Evolutionary conservation across 305 asterid genomes (phyloP).

Genomic region (Ruellia speciosa): DNA sequence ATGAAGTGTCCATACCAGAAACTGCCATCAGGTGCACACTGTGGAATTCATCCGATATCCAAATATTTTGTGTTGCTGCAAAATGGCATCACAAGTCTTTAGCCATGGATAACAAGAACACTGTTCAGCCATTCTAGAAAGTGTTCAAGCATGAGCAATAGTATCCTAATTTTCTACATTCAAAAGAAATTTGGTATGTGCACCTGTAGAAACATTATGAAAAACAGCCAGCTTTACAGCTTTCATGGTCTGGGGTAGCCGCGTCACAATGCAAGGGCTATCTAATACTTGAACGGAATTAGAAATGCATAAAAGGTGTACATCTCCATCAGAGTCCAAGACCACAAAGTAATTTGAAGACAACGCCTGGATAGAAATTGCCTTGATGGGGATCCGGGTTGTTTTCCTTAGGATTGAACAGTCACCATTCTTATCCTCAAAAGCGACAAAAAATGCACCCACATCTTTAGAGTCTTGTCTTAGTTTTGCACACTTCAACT

Average conservation of each 20-base stretch:
- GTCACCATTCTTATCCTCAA: slow-evolving; percentile 36
- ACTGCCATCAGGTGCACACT: slow-evolving; percentile 49
- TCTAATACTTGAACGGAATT: slow-evolving; percentile 42
- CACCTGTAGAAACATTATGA: slow-evolving; percentile 50
- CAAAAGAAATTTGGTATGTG: slow-evolving; percentile 17
- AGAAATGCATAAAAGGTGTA: slow-evolving; percentile 46
- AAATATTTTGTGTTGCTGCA: slow-evolving; percentile 57
- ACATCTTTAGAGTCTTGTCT: slow-evolving; percentile 56
- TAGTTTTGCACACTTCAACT: slow-evolving; percentile 57
- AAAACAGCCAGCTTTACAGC: slow-evolving; percentile 53
- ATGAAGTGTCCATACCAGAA: slow-evolving; percentile 42
- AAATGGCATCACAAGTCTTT: slow-evolving; percentile 21
- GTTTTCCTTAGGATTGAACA: slow-evolving; percentile 27
- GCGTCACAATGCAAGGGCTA: slow-evolving; percentile 36
- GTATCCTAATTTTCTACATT: slow-evolving; percentile 4
- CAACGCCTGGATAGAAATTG: slow-evolving; percentile 54
- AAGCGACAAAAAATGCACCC: slow-evolving; percentile 51
- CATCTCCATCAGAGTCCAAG: slow-evolving; percentile 65
- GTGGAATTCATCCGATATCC: slow-evolving; percentile 80
- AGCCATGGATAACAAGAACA: slow-evolving; percentile 15
- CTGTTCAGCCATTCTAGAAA: not conserved
- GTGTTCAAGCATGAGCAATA: slow-evolving; percentile 3
- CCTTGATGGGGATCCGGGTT: slow-evolving; percentile 45
- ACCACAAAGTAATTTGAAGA: slow-evolving; percentile 48
- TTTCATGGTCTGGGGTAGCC: slow-evolving; percentile 48